Base-by-base conservation (phyloP, 1,139 yeast genomes). In the Hansenula sp. region DNA sequence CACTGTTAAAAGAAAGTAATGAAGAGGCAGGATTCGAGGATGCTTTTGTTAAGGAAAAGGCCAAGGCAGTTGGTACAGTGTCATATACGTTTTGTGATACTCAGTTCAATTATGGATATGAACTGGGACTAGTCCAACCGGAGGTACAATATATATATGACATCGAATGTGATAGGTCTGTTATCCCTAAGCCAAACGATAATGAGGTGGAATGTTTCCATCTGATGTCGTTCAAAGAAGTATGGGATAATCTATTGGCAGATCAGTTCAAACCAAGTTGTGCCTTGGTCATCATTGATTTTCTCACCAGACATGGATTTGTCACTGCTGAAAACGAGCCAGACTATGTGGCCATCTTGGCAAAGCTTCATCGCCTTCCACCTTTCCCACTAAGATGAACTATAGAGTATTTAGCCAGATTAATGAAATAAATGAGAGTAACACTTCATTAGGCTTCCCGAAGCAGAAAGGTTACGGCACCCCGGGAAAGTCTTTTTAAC, bases 241-340 rank as follows among this genome's bases (percentile, higher is more conserved):
- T 88, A 0, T 50, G 74, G 31, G 50, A 58, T 24, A 71, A 76
- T 19, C 57, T 91, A 25, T 57, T 59, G 9, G 60, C 62, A 0
- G 80, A 79, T 1, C 77, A 81, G 52, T 93, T 93, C 68, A 93
- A 93, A 63, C 96, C 96, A 36, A 93, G 93, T 56, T 86, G 96
- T 65, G 96, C 84, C 0, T 64, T 85, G 41, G 83, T 91, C 3
- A 72, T 86, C 34, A 70, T 90, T 21, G 98, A 93, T 57, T 93
- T 93, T 56, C 70, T 93, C 50, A 75, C 91, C 19, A 79, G 99
- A 54, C 93, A 86, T 57, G 96, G 96, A 1, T 59, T 72, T 31
- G 60, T 89, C 21, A 74, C 79, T 0, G 70, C 81, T 0, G 84
- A 77, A 37, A 70, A 67, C 38, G 96, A 89, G 54, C 77, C 79